Evolutionary conservation across 78 protist species (phyloP), one percentile per base, ranked within the genome.

Genomic region (Dictyostelium capitatum): DNA sequence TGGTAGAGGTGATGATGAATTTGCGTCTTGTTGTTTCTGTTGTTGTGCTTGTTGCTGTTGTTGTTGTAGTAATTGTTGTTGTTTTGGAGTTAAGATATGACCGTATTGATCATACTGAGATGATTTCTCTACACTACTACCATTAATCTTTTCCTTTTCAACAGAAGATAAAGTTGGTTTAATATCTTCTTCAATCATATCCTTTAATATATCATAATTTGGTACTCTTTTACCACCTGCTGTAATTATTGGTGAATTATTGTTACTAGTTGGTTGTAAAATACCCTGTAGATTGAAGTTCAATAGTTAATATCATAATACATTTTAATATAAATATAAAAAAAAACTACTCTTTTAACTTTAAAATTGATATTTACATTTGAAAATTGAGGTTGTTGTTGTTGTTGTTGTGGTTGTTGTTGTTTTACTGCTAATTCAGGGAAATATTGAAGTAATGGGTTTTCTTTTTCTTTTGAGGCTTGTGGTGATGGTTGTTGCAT

Each of bases 131-230:
- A 79, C 83, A 69, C 83, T 56, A 19, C 4, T 10, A 83, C 43
- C 3, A 32, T 37, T 4, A 37, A 37, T 37, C 11, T 77, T 77
- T 37, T 20, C 59, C 9, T 51, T 51, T 54, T 64, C 37, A 9
- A 54, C 64, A 73, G 79, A 46, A 8, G 64, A 32, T 17, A 7
- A 57, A 5, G 72, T 12, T 7, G 79, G 51, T 72, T 53, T 51
- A 32, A 54, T 83, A 37, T 43, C 67, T 32, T 79, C 83, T 37
- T 79, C 70, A 8, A 48, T 56, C 57, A 79, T 50, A n/a, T 87
- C 93, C 51, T 70, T 74, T 47, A 87, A 51, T 20, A 87, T 65
- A 65, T 87, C 93, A 37, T 87, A 87, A 37, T 87, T 87, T 83
- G 81, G 80, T 25, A 41, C 17, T 56, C 41, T 54, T 37, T 79